phyloP scores from a whole-genome alignment of 2,329 filamentous ascomycete genomes.

The Metarhizium anisopliae region DNA sequence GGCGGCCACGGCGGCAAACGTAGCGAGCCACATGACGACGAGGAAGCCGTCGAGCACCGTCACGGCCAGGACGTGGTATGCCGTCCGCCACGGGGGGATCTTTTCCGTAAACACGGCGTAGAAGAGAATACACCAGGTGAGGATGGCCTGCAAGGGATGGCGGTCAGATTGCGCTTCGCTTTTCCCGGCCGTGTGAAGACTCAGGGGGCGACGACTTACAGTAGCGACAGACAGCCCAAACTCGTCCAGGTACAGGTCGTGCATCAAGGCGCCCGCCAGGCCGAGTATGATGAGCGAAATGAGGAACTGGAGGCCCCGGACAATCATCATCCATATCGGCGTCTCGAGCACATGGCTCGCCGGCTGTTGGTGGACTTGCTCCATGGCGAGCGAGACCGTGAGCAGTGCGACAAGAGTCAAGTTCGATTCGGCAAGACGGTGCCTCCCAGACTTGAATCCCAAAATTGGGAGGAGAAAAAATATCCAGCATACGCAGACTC shows the following conservation, averaged over 20 bases:
- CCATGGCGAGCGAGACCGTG: neutral
- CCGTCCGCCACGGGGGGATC: conserved; percentile 19
- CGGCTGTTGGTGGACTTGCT: neutral
- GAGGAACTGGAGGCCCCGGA: conserved; percentile 32
- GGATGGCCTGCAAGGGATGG: conserved; percentile 23
- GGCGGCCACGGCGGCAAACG: conserved; percentile 31
- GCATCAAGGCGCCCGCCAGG: conserved; percentile 31
- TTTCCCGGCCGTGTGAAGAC: neutral
- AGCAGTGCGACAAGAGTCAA: neutral
- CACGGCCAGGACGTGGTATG: conserved; percentile 36
- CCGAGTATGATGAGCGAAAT: conserved; percentile 34
- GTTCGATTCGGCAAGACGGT: neutral
- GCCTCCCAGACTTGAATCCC: no score
- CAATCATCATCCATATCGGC: conserved; percentile 32
- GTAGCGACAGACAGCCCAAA: conserved; percentile 31
- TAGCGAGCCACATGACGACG: conserved; percentile 37
- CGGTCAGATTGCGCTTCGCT: neutral
- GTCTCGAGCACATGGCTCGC: conserved; percentile 26
- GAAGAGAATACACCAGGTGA: conserved; percentile 35
- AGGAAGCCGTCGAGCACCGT: conserved; percentile 34
- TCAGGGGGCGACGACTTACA: conserved; percentile 18
- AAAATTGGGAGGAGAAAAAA: neutral
- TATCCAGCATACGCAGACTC: neutral
- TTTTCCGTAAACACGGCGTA: conserved; percentile 35
- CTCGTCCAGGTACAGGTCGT: conserved; percentile 28